A percentile compares a stretch with the other conserved stretches of the same genome.
phyloP scores from a whole-genome alignment of 345 rosid genomes.

The Dimocarpus longan region DNA sequence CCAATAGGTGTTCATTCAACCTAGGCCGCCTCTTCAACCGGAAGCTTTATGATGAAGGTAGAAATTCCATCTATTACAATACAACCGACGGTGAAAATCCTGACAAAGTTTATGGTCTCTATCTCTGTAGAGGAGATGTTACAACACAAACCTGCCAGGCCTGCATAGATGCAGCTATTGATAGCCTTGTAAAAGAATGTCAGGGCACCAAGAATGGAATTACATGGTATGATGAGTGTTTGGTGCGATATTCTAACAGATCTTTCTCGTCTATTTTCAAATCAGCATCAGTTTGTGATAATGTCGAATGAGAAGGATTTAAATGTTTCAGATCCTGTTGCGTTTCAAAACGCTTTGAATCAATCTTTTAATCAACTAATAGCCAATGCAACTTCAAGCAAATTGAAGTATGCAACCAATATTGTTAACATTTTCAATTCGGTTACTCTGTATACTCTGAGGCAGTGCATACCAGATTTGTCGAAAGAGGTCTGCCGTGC shows the following conservation, averaged over 20 bases:
- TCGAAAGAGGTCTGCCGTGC: background rate
- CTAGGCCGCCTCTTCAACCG: background rate
- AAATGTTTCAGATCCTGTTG: background rate
- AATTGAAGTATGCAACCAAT: background rate
- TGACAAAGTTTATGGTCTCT: constrained; percentile 22
- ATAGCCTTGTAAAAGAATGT: constrained; percentile 17
- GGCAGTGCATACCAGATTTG: constrained; percentile 32
- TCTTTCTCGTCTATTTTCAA: constrained; percentile 12
- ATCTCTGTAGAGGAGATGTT: constrained; percentile 16
- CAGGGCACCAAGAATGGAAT: constrained; percentile 26
- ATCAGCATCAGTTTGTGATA: accelerated
- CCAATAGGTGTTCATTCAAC: background rate
- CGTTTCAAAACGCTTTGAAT: background rate
- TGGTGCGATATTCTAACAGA: constrained; percentile 32
- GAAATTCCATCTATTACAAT: background rate
- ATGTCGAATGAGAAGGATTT: background rate
- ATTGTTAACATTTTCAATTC: background rate
- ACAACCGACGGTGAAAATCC: constrained; percentile 4
- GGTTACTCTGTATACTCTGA: constrained; percentile 4
- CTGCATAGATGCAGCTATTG: constrained; percentile 18
- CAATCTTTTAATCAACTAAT: background rate
- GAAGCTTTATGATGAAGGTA: background rate
- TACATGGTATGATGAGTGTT: constrained; percentile 43
- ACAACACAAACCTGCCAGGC: constrained; percentile 3
- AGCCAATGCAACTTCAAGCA: background rate